Percentiles rank a stretch among this genome's conserved stretches.
These are phyloP conservation scores for Scenedesmus sp. DNA, from an alignment of 163 green algal species.

Conservation along the genomic window DNA sequence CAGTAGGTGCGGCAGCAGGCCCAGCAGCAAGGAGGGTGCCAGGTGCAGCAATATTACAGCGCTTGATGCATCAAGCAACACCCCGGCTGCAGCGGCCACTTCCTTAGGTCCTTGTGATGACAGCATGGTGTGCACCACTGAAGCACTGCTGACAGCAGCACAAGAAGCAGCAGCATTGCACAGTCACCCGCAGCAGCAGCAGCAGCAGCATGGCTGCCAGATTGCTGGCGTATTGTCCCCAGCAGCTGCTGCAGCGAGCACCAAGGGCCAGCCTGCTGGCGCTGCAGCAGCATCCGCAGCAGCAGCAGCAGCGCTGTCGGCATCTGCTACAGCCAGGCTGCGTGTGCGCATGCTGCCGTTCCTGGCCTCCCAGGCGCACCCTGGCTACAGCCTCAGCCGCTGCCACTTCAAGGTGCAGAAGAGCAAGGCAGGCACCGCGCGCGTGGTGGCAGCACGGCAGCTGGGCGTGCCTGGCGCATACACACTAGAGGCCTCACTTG, in stretches of 20 bases:
- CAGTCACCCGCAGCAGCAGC: background rate
- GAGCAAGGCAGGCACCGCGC: constrained; percentile 22
- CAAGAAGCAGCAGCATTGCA: background rate
- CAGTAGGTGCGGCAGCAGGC: background rate
- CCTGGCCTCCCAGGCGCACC: background rate
- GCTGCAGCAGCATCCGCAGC: constrained; percentile 7
- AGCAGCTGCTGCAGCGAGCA: background rate
- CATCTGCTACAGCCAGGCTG: background rate
- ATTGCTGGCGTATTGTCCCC: background rate
- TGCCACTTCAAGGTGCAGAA: constrained; percentile 34
- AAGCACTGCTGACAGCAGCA: background rate
- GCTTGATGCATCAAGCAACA: background rate
- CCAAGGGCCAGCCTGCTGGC: background rate
- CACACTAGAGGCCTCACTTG: constrained; percentile 36
- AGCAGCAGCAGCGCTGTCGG: background rate
- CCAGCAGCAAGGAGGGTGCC: background rate
- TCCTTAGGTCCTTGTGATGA: background rate
- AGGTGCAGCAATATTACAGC: background rate
- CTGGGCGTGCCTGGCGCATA: constrained; percentile 22
- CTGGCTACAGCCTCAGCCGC: background rate
- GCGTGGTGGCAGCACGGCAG: constrained; percentile 31
- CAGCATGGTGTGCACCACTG: background rate
- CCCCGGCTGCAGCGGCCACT: background rate
- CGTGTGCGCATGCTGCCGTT: constrained; percentile 29
- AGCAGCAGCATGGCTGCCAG: background rate